These are phyloP conservation scores for Cyclanthera cordifolia DNA, from an alignment of 306 rosid species.

Conservation along the genomic window DNA sequence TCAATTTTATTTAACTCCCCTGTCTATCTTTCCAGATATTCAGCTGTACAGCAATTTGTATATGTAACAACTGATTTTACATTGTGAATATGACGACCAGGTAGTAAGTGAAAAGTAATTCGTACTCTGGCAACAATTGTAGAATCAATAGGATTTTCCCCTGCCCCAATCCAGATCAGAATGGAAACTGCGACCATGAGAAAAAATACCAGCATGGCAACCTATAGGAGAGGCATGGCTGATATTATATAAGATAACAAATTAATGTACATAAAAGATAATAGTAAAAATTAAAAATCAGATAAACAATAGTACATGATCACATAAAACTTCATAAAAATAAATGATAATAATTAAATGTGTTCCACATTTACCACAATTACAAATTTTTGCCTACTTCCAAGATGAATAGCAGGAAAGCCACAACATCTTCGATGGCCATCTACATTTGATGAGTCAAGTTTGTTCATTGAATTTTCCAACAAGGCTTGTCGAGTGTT, in stretches of 20 bases:
- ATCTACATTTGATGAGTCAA: conserved; percentile 20
- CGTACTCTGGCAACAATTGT: conserved; percentile 47
- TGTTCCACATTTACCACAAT: conserved; percentile 32
- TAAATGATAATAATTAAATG: neutral
- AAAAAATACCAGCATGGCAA: conserved; percentile 32
- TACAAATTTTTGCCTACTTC: conserved; percentile 52
- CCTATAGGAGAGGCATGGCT: conserved; percentile 31
- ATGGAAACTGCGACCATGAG: conserved; percentile 39
- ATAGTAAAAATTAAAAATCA: neutral
- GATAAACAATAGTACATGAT: neutral
- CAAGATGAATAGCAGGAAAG: conserved; percentile 41
- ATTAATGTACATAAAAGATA: neutral
- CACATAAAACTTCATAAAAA: neutral
- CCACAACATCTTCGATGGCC: conserved; percentile 41
- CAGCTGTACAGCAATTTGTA: neutral
- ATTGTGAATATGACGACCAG: neutral
- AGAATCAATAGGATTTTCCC: conserved; percentile 40
- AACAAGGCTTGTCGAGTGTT: conserved; percentile 34
- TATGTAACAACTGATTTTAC: neutral
- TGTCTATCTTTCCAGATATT: neutral
- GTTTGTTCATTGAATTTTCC: conserved; percentile 27
- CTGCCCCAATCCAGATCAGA: conserved; percentile 45
- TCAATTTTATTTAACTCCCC: neutral
- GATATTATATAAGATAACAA: conserved; percentile 17
- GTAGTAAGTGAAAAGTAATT: neutral